Evolutionary conservation across 352 stramenopile species (phyloP).

Genomic region (Phytophthora hibernalis): DNA sequence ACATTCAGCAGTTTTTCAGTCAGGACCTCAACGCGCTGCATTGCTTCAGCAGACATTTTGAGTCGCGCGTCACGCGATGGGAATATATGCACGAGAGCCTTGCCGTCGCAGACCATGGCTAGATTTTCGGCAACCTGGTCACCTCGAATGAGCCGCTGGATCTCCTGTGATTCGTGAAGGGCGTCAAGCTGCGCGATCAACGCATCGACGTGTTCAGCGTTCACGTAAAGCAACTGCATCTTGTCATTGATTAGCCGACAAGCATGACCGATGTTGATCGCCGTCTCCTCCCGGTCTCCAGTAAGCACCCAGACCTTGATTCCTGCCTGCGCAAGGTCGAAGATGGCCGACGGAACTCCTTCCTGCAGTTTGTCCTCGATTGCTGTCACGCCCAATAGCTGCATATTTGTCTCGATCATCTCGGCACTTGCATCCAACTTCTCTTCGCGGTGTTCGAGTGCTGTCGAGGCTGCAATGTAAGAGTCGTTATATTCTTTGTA

Average conservation of each 20-base stretch:
- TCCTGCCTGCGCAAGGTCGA: conserved; percentile 91
- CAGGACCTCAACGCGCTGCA: conserved; percentile 38
- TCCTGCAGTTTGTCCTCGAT: conserved; percentile 98
- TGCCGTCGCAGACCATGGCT: conserved; percentile 72
- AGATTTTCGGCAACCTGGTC: conserved; percentile 52
- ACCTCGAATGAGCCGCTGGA: conserved; percentile 51
- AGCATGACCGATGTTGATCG: conserved; percentile 97
- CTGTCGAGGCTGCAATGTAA: conserved; percentile 61
- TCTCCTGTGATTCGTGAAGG: conserved; percentile 44
- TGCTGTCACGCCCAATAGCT: conserved; percentile 92
- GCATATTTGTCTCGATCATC: conserved; percentile 75
- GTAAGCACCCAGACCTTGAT: conserved; percentile 99
- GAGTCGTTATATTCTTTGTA: conserved; percentile 64
- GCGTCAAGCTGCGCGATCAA: conserved; percentile 60
- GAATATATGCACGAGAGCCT: conserved; percentile 73
- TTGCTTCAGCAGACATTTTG: conserved; percentile 43
- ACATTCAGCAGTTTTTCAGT: conserved; percentile 59
- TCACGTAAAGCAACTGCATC: conserved; percentile 76
- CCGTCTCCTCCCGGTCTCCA: conserved; percentile 97
- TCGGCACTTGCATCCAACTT: conserved; percentile 65
- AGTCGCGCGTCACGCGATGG: conserved; percentile 57
- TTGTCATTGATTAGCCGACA: conserved; percentile 71
- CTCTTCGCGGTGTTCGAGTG: conserved; percentile 58
- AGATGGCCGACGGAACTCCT: conserved; percentile 93
- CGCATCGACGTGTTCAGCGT: conserved; percentile 50